Evolutionary conservation across 2,329 filamentous ascomycete genomes (phyloP).

Genomic region (Fusarium sp.): DNA sequence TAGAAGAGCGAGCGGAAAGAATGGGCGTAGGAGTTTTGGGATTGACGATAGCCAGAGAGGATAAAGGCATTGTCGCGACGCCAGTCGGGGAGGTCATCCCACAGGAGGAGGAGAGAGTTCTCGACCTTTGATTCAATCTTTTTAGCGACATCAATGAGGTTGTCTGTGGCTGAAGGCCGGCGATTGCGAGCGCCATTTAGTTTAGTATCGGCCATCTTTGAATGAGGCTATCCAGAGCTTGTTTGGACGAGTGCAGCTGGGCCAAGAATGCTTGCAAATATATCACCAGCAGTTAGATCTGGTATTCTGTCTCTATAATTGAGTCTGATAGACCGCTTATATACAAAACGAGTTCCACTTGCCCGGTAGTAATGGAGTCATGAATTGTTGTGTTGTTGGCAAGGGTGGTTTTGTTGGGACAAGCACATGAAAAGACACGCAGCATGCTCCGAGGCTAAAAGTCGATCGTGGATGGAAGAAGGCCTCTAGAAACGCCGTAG

Average conservation of each 20-base stretch:
- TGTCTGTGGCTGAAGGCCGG: slow-evolving; percentile 48
- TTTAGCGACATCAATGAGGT: slow-evolving; percentile 45
- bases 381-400: slow-evolving; percentile 43
- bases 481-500: slow-evolving; percentile 26
- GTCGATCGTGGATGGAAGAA: slow-evolving; percentile 3
- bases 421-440: slow-evolving; percentile 48
- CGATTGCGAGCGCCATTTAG: slow-evolving; percentile 46
- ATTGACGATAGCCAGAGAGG: slow-evolving; percentile 65
- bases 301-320: neutral
- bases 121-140: slow-evolving; percentile 57
- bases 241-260: neutral
- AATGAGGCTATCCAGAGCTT: slow-evolving; percentile 26
- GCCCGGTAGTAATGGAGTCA: slow-evolving; percentile 24
- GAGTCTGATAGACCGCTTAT: slow-evolving; percentile 18
- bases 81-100: slow-evolving; percentile 71
- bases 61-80: slow-evolving; percentile 72
- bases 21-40: slow-evolving; percentile 61
- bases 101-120: slow-evolving; percentile 61
- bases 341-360: slow-evolving; percentile 35
- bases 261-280: neutral
- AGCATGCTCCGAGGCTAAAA: slow-evolving; percentile 45
- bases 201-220: slow-evolving; percentile 39
- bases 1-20: slow-evolving; percentile 64
- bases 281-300: neutral
- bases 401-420: slow-evolving; percentile 51